phyloP scores from a whole-genome alignment of 176 grass and related monocot species.

The Zea luxurians region DNA sequence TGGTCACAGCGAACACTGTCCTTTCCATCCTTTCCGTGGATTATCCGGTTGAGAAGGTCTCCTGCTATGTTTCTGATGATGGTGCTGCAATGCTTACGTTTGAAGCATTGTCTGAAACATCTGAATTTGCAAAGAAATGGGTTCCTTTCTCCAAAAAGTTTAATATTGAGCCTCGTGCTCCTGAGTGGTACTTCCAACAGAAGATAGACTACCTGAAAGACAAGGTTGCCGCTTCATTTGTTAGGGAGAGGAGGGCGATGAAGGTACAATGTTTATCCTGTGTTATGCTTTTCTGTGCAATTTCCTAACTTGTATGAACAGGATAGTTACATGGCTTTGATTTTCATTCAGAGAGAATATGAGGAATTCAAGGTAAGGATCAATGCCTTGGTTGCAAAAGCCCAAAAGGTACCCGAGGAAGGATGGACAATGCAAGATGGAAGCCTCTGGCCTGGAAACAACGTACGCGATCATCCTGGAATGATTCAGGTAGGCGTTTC shows the following conservation, averaged over 20 bases:
- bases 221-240: constrained; percentile 75
- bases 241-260: constrained; percentile 89
- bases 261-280: constrained; percentile 50
- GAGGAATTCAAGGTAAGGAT: constrained; percentile 95
- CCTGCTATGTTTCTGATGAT: constrained; percentile 99
- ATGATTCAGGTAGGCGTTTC: constrained; percentile 78
- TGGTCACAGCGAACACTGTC: constrained; percentile 95
- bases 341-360: constrained; percentile 74
- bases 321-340: constrained; percentile 21
- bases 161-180: constrained; percentile 77
- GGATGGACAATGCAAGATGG: constrained; percentile 98
- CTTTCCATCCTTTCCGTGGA: constrained; percentile 88
- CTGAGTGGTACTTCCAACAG: constrained; percentile 87
- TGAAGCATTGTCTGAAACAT: constrained; percentile 91
- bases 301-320: constrained; percentile 31
- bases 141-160: constrained; percentile 92
- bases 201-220: constrained; percentile 96
- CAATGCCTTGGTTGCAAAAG: constrained; percentile 88
- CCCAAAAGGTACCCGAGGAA: constrained; percentile 91
- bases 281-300: constrained; percentile 20
- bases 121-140: constrained; percentile 99
- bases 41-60: constrained; percentile 84
- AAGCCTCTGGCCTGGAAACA: constrained; percentile 94
- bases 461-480: constrained; percentile 88
- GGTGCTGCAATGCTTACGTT: constrained; percentile 94